A percentile compares a stretch with the other conserved stretches of the same genome.
Evolutionary conservation across 768 basidiomycete genomes (phyloP).

Genomic region (Inosperma sp.): DNA sequence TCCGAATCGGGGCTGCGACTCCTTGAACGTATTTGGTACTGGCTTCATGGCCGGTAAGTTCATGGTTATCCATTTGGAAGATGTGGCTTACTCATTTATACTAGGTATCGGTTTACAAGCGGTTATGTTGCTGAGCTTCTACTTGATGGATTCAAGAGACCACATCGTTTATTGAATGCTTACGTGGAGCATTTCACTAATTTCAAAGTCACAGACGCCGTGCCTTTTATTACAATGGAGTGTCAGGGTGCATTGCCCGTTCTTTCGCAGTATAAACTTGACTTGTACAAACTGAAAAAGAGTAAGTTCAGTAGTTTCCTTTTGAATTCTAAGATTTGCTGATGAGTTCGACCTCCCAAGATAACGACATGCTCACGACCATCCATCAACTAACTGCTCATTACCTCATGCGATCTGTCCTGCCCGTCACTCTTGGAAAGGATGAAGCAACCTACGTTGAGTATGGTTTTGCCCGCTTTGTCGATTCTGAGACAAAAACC

Average conservation of each 20-base stretch:
- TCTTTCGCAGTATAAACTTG: conserved; percentile 35
- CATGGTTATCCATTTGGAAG: neutral
- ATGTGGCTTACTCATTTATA: neutral
- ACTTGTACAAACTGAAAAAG: conserved; percentile 40
- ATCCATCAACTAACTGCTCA: conserved; percentile 37
- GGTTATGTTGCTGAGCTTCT: conserved; percentile 41
- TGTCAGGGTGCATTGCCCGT: conserved; percentile 25
- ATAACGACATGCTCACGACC: conserved; percentile 34
- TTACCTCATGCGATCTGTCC: conserved; percentile 40
- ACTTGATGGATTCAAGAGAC: conserved; percentile 34
- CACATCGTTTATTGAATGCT: conserved; percentile 38
- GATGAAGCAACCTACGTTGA: conserved; percentile 40
- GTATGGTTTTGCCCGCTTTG: conserved; percentile 44
- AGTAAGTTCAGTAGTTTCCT: conserved; percentile 23
- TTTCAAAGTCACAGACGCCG: conserved; percentile 37
- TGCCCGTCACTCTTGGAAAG: conserved; percentile 33
- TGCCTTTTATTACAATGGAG: conserved; percentile 28
- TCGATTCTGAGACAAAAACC: conserved; percentile 34
- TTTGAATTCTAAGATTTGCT: neutral
- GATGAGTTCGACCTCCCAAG: conserved; percentile 17
- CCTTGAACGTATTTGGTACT: conserved; percentile 39
- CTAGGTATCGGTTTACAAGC: conserved; percentile 44
- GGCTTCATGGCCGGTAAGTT: conserved; percentile 42
- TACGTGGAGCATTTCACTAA: conserved; percentile 40
- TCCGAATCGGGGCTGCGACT: conserved; percentile 29